Evolutionary conservation across 2,329 filamentous ascomycete species (phyloP).

Genomic region (Aspergillus felis): DNA sequence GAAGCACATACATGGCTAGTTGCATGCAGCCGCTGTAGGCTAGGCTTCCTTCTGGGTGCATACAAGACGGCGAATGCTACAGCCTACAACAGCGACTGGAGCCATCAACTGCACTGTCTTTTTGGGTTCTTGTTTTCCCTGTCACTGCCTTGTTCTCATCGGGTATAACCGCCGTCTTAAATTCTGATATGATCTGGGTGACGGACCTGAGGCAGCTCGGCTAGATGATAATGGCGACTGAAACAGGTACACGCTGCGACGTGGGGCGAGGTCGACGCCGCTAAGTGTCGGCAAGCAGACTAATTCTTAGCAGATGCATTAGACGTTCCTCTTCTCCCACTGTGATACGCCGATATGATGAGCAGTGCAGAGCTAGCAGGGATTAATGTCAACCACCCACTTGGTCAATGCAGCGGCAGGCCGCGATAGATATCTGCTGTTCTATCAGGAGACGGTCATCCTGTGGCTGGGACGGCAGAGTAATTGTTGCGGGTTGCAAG

Average conservation of each 20-base stretch:
- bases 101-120: not conserved
- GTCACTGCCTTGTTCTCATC: not conserved
- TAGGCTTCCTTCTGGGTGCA: not conserved
- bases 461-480: not conserved
- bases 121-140: not conserved
- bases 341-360: not conserved
- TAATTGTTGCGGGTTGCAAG: not conserved
- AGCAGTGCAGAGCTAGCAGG: not conserved
- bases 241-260: not conserved
- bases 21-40: not conserved
- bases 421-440: not conserved
- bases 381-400: not conserved
- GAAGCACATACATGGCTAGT: not conserved
- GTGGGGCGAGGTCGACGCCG: not conserved
- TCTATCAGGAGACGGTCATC: not conserved
- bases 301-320: not conserved
- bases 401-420: not conserved
- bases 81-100: not conserved
- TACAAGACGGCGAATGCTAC: not conserved
- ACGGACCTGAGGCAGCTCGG: not conserved
- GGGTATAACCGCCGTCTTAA: not conserved
- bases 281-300: not conserved
- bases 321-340: not conserved
- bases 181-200: not conserved
- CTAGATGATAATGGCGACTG: conserved; percentile 3